phyloP scores from a whole-genome alignment of 1,284 basidiomycete genomes.

The Marasmius fiardii region DNA sequence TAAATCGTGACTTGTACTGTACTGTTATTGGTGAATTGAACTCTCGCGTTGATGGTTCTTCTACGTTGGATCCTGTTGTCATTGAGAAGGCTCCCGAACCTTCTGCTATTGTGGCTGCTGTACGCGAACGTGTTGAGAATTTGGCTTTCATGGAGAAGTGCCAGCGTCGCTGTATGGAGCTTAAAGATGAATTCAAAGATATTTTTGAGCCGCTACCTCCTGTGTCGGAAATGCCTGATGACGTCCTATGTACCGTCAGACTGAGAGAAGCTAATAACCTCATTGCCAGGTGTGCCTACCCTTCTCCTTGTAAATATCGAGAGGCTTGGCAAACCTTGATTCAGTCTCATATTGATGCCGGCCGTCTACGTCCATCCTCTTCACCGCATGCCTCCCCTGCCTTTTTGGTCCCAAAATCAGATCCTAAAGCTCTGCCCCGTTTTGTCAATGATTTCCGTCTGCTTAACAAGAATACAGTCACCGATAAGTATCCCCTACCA shows the following conservation, averaged over 20 bases:
- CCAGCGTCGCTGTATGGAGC: conserved; percentile 7
- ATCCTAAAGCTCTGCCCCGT: conserved; percentile 25
- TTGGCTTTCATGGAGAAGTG: conserved; percentile 8
- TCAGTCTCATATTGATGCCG: conserved; percentile 24
- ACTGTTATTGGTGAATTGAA: not conserved
- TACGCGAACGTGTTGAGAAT: conserved; percentile 14
- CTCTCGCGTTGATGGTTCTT: not conserved
- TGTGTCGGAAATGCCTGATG: conserved; percentile 19
- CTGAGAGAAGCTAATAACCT: conserved; percentile 22
- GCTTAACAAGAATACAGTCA: conserved; percentile 31
- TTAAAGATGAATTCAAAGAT: conserved; percentile 15
- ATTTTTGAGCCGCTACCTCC: conserved; percentile 14
- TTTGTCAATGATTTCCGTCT: conserved; percentile 34
- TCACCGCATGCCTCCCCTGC: conserved; percentile 24
- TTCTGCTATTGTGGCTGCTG: conserved; percentile 10
- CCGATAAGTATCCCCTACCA: conserved; percentile 25
- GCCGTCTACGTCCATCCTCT: conserved; percentile 23
- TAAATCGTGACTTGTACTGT: not conserved
- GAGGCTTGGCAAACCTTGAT: conserved; percentile 25
- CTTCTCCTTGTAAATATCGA: conserved; percentile 23
- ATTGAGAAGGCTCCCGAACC: not conserved
- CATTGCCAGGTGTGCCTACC: conserved; percentile 17
- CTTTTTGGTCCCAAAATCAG: conserved; percentile 31
- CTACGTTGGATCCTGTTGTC: not conserved
- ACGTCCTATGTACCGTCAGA: conserved; percentile 22